Base-by-base conservation (phyloP, 1,284 basidiomycete genomes). In the Naganishia sp. region DNA sequence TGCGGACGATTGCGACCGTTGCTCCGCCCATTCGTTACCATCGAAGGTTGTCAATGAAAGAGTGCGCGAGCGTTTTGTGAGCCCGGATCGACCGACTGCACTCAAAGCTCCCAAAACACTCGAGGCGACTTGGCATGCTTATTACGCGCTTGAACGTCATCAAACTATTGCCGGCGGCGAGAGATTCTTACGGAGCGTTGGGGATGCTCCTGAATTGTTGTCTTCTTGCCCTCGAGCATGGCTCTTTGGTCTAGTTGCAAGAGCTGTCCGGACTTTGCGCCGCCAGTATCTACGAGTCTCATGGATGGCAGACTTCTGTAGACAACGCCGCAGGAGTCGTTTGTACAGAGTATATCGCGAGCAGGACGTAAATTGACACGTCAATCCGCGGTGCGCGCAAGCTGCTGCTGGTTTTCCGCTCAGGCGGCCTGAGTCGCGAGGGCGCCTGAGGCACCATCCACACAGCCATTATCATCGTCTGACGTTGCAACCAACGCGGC, bases 391-490 rank as follows among this genome's bases (percentile, higher is more conserved):
- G 49, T 23, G 23, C 21, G 21, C 23, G 49, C 25, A 21, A 21
- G 35, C 49, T 23, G 21, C 15, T 52, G 51, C 17, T 35, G 51
- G 15, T 50, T 50, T 50, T 50, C 49, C 49, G 49, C 49, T 50
- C 49, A 50, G 35, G 35, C 35, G 35, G 49, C 49, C 49, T 50
- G 21, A 49, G 21, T n/a, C 28, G 31, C 25, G 18, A 35, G 47
- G 32, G 7, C 43, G 23, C 43, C 23, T 28, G 39, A 51, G 58
- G 58, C 58, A 61, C 58, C 35, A 47, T 39, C 21, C 45, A 46
- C 57, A 46, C 42, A 58, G 58, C 58, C 58, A 61, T 49, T 35
- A n/a, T 23, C 42, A 58, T 58, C 58, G 58, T 61, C 58, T 61
- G 58, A 61, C 58, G 58, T 50, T 39, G 57, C 57, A 47, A 35